Evolutionary conservation across 331 rosid species (phyloP).

Genomic region (Malus hybrid): DNA sequence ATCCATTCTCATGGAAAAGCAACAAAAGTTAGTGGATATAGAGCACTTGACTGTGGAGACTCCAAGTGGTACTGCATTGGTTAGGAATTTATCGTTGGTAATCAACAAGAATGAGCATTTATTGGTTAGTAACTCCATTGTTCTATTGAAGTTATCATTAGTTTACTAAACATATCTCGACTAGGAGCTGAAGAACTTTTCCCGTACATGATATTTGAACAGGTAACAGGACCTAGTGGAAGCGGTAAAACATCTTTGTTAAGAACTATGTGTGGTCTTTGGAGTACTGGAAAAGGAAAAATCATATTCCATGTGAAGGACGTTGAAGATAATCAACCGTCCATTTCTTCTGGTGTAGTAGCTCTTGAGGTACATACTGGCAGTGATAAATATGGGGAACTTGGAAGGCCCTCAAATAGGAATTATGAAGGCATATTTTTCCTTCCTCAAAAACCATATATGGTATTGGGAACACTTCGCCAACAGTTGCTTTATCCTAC

Average conservation of each 20-base stretch:
- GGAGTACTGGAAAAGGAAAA: conserved; percentile 74
- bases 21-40: conserved; percentile 49
- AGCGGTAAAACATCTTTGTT: conserved; percentile 90
- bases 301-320: conserved; percentile 53
- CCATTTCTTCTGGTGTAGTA: conserved; percentile 28
- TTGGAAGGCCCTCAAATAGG: conserved; percentile 33
- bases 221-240: conserved; percentile 94
- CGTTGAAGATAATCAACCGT: conserved; percentile 23
- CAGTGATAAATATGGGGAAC: conserved; percentile 14
- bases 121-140: conserved; percentile 46
- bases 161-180: neutral
- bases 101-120: conserved; percentile 66
- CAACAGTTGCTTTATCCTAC: conserved; percentile 90
- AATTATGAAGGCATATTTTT: conserved; percentile 55
- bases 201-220: conserved; percentile 22
- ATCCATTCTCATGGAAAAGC: conserved; percentile 32
- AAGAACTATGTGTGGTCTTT: conserved; percentile 90
- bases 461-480: conserved; percentile 94
- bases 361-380: conserved; percentile 13
- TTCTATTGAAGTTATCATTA: neutral
- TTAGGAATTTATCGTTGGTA: conserved; percentile 54
- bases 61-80: conserved; percentile 54
- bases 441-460: conserved; percentile 94
- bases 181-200: conserved; percentile 6
- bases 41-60: conserved; percentile 68